A percentile compares a stretch with the other conserved stretches of the same genome.
phyloP scores from a whole-genome alignment of 352 stramenopile genomes.

The Peronosclerospora sorghi region DNA sequence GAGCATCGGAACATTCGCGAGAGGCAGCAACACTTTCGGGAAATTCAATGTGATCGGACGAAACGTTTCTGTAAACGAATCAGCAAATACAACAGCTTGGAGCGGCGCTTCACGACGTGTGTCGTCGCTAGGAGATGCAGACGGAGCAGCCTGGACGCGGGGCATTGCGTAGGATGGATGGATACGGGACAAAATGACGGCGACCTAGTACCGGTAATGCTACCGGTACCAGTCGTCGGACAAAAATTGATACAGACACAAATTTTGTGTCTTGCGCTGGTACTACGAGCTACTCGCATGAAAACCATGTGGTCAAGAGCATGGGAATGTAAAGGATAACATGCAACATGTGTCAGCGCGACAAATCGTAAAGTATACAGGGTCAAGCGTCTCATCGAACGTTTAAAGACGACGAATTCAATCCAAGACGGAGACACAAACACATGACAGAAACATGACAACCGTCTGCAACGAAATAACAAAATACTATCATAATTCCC shows the following conservation, averaged over 20 bases:
- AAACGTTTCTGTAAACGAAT: constrained; percentile 92
- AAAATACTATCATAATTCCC: no score
- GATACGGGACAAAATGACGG: neutral
- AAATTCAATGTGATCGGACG: constrained; percentile 79
- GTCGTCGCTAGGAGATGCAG: constrained; percentile 35
- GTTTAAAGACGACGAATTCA: constrained; percentile 39
- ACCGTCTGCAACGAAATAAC: no score
- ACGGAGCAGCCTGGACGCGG: constrained; percentile 4
- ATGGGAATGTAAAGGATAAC: constrained; percentile 5
- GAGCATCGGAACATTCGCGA: constrained; percentile 95
- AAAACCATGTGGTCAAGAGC: constrained; percentile 25
- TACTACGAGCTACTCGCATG: constrained; percentile 12
- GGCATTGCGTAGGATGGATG: constrained; percentile 6
- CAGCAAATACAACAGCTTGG: constrained; percentile 94
- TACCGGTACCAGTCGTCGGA: no score
- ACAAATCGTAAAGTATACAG: no score
- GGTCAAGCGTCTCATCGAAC: neutral
- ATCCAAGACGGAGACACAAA: no score
- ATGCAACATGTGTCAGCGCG: neutral
- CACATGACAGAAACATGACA: no score
- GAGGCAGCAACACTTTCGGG: constrained; percentile 91
- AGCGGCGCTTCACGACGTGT: constrained; percentile 87
- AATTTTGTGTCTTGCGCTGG: no score
- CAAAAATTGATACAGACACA: neutral
- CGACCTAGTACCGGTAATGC: constrained; percentile 1